Percentiles rank a stretch among this genome's conserved stretches.
phyloP scores from a whole-genome alignment of 1,284 basidiomycete genomes.

The Rhodotorula glutinis region DNA sequence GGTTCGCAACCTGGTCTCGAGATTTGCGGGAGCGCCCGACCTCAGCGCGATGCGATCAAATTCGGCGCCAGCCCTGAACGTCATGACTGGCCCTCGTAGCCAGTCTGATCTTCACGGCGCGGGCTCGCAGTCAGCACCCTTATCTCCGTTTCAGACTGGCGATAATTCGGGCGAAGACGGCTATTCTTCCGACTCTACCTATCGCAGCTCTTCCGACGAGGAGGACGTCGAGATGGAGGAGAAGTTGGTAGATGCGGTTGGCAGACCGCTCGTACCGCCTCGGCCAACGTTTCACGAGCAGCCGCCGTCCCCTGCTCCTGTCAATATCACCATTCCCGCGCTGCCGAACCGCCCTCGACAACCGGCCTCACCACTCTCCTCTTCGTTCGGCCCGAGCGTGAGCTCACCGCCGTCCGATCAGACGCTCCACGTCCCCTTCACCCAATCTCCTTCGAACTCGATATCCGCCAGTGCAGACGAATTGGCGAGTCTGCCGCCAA shows the following conservation, averaged over 20 bases:
- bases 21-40: neutral
- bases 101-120: neutral
- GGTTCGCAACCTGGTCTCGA: constrained; percentile 2
- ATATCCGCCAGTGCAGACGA: neutral
- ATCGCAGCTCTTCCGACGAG: constrained; percentile 18
- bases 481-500: neutral
- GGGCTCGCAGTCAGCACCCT: neutral
- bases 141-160: neutral
- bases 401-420: no score
- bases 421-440: neutral
- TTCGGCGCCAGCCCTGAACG: neutral
- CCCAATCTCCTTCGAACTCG: neutral
- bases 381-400: no score
- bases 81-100: neutral
- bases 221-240: neutral
- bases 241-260: no score
- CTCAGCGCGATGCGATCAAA: neutral
- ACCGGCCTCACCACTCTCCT: neutral
- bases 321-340: neutral
- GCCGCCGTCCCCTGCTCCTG: neutral
- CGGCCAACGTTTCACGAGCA: constrained; percentile 11
- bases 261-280: constrained; percentile 15
- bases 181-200: constrained; percentile 5
- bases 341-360: neutral
- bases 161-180: neutral